A percentile compares a stretch with the other conserved stretches of the same genome.
Conservation (phyloP, 2,329 filamentous ascomycete species). For the Penicillium sp. region DNA sequence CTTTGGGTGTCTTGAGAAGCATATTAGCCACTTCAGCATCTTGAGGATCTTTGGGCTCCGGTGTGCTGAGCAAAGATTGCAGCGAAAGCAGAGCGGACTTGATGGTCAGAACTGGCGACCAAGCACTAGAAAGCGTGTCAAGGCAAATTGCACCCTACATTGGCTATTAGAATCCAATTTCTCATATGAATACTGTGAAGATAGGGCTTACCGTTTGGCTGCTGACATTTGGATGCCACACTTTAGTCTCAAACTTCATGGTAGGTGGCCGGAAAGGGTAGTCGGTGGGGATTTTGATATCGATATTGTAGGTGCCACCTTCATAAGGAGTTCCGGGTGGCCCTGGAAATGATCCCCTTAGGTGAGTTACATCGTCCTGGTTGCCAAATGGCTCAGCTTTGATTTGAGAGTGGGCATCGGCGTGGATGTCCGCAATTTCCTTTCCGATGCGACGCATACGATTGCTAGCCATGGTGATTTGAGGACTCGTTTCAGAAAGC, state of each 20-base stretch:
- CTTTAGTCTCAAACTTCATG: conserved; percentile 89
- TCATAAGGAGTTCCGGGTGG: conserved; percentile 93
- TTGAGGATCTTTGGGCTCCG: conserved; percentile 94
- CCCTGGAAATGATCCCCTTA: conserved; percentile 78
- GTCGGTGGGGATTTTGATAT: conserved; percentile 80
- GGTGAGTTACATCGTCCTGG: conserved; percentile 71
- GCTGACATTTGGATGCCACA: conserved; percentile 98
- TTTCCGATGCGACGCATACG: conserved; percentile 55
- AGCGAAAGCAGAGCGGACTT: conserved; percentile 92
- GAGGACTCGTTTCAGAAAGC: conserved; percentile 1
- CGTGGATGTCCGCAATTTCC: conserved; percentile 49
- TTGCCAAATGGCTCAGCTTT: conserved; percentile 61
- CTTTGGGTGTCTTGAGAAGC: conserved; percentile 74
- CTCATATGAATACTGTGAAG: background rate
- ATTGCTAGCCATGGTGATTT: conserved; percentile 53
- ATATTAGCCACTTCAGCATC: conserved; percentile 93
- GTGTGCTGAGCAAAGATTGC: conserved; percentile 86
- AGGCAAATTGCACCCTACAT: conserved; percentile 89
- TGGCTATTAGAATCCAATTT: background rate
- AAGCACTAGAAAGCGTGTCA: conserved; percentile 82
- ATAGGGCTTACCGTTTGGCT: conserved; percentile 72
- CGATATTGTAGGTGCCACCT: conserved; percentile 75
- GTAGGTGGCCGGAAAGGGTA: conserved; percentile 91
- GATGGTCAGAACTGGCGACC: conserved; percentile 95
- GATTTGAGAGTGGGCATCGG: conserved; percentile 75